Evolutionary conservation across 257 asterid species (phyloP).

Genomic region (Solanum chmielewskii): DNA sequence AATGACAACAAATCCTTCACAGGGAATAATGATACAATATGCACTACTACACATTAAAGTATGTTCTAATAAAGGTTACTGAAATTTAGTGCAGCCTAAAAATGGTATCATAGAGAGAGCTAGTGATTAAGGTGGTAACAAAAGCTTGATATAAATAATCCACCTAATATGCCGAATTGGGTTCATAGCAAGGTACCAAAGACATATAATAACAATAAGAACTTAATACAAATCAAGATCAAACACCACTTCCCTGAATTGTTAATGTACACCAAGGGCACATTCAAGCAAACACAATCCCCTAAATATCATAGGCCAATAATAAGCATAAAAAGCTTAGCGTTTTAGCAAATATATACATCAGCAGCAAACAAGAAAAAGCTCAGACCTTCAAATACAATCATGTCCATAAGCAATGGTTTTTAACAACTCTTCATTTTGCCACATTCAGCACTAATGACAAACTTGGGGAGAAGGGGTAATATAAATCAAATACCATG

Average conservation of each 20-base stretch:
- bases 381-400: not conserved
- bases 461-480: not conserved
- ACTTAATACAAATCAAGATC: not conserved
- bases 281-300: not conserved
- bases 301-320: not conserved
- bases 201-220: too few relatives aligned
- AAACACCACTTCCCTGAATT: not conserved
- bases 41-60: not conserved
- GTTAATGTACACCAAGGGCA: not conserved
- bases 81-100: not conserved
- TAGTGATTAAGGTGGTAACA: not conserved
- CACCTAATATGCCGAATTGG: too few relatives aligned
- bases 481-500: not conserved
- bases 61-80: not conserved
- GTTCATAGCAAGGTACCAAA: too few relatives aligned
- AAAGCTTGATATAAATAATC: not conserved
- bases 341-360: not conserved
- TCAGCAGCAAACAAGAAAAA: not conserved
- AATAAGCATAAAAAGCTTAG: not conserved
- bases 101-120: not conserved
- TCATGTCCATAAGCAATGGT: not conserved
- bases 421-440: not conserved
- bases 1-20: not conserved
- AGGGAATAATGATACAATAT: not conserved
- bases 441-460: not conserved